Percentiles rank a stretch among this genome's conserved stretches.
These are phyloP conservation scores for Phytophthora hibernalis DNA, from an alignment of 352 stramenopile genomes.

Conservation along the genomic window DNA sequence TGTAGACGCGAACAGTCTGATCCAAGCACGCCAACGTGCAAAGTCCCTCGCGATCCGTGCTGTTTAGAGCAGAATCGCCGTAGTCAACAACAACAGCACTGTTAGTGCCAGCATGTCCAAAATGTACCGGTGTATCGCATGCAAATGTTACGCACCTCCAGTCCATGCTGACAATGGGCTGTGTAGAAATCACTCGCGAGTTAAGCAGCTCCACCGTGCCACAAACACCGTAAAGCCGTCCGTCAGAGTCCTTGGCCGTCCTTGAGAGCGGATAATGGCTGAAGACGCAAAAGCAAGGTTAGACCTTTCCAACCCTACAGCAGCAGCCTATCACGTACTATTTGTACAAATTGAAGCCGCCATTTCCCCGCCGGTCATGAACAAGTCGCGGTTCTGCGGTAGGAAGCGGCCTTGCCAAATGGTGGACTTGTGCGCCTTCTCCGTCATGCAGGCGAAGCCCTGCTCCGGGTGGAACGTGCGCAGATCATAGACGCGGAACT, in stretches of 20 bases:
- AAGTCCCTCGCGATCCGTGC: slow-evolving; percentile 93
- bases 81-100: neutral
- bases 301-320: slow-evolving; percentile 11
- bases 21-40: slow-evolving; percentile 93
- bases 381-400: slow-evolving; percentile 96
- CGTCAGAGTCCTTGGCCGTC: slow-evolving; percentile 88
- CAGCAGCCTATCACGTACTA: slow-evolving; percentile 80
- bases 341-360: slow-evolving; percentile 97
- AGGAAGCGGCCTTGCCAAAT: slow-evolving; percentile 95
- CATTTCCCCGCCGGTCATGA: slow-evolving; percentile 97
- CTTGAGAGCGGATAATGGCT: slow-evolving; percentile 86
- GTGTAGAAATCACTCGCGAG: slow-evolving; percentile 94
- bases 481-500: slow-evolving; percentile 96
- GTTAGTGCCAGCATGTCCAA: neutral
- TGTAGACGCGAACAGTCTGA: slow-evolving; percentile 95
- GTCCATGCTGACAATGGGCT: slow-evolving; percentile 97
- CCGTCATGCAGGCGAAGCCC: slow-evolving; percentile 92
- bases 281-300: slow-evolving; percentile 19
- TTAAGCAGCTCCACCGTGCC: slow-evolving; percentile 96
- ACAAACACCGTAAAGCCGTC: slow-evolving; percentile 86
- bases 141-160: slow-evolving; percentile 76
- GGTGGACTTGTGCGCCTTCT: slow-evolving; percentile 95
- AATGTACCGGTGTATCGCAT: neutral
- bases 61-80: slow-evolving; percentile 21
- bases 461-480: slow-evolving; percentile 92